phyloP scores from a whole-genome alignment of 2,329 filamentous ascomycete species.

The Fusarium heterosporum region DNA sequence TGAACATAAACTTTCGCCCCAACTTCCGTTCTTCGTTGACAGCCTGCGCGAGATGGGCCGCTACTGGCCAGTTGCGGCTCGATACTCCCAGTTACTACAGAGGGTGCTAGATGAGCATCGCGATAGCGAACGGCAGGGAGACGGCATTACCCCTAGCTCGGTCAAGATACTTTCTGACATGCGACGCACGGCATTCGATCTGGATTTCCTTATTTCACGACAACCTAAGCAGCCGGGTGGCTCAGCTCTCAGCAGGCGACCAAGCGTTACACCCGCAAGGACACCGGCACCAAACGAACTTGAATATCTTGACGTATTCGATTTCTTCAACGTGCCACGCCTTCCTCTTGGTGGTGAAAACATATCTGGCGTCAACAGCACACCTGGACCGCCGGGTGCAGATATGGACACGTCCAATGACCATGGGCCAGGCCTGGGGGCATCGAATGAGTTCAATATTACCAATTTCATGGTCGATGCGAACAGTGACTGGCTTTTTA shows the following conservation, averaged over 20 bases:
- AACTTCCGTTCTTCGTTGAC: slow-evolving; percentile 85
- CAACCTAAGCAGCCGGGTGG: slow-evolving; percentile 71
- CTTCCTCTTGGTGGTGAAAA: slow-evolving; percentile 65
- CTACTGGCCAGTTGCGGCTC: slow-evolving; percentile 86
- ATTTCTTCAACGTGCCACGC: slow-evolving; percentile 92
- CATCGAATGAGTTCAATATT: slow-evolving; percentile 77
- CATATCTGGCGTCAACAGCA: slow-evolving; percentile 37
- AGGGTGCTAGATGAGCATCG: slow-evolving; percentile 88
- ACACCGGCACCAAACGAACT: slow-evolving; percentile 84
- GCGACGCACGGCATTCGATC: slow-evolving; percentile 88
- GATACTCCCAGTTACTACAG: slow-evolving; percentile 83
- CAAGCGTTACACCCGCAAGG: slow-evolving; percentile 69
- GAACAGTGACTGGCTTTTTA: slow-evolving; percentile 80
- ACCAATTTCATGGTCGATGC: slow-evolving; percentile 82
- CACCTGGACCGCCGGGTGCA: slow-evolving; percentile 36
- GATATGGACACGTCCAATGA: slow-evolving; percentile 48
- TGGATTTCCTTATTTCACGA: slow-evolving; percentile 88
- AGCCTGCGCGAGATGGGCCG: slow-evolving; percentile 83
- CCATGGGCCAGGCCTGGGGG: slow-evolving; percentile 44
- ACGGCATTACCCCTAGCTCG: slow-evolving; percentile 81
- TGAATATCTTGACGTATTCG: slow-evolving; percentile 92
- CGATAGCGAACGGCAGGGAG: slow-evolving; percentile 79
- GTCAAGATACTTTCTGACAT: slow-evolving; percentile 92
- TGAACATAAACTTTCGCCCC: slow-evolving; percentile 82
- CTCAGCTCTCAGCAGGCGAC: slow-evolving; percentile 57